phyloP scores from a whole-genome alignment of 2,329 filamentous ascomycete species.

The Pyrenophora seminiperda region DNA sequence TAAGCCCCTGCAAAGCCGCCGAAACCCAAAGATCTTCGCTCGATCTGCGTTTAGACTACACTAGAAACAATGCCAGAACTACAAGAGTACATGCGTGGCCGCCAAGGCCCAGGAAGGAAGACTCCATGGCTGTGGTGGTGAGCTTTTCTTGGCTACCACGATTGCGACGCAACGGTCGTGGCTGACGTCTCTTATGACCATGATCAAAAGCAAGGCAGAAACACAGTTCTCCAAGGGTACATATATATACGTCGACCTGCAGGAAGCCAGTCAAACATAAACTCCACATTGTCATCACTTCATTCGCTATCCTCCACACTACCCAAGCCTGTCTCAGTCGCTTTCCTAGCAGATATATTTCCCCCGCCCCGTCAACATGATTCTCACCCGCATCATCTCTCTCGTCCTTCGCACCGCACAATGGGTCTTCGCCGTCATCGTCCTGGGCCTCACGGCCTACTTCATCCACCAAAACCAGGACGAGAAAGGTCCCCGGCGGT shows the following conservation, averaged over 20 bases:
- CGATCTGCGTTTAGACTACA: constrained; percentile 9
- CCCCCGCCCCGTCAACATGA: constrained; percentile 24
- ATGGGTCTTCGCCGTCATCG: constrained; percentile 71
- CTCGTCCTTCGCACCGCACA: constrained; percentile 65
- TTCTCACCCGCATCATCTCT: constrained; percentile 57
- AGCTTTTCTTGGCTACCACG: not conserved
- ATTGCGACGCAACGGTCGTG: constrained; percentile 19
- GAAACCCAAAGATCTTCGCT: constrained; percentile 7
- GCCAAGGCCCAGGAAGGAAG: constrained; percentile 11
- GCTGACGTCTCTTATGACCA: constrained; percentile 16
- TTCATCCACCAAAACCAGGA: constrained; percentile 23
- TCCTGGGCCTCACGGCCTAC: constrained; percentile 36
- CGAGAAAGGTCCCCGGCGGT: too few species aligned
- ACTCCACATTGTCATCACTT: not conserved
- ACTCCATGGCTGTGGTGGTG: constrained; percentile 4
- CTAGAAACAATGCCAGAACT: constrained; percentile 8
- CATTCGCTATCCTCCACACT: not conserved
- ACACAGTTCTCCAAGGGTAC: not conserved
- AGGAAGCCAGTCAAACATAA: not conserved
- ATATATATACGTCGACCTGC: constrained; percentile 4
- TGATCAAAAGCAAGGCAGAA: constrained; percentile 3
- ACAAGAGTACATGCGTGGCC: constrained; percentile 7
- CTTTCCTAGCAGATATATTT: not conserved
- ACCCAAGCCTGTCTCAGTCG: not conserved
- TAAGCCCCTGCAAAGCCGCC: constrained; percentile 2